Evolutionary conservation across 768 basidiomycete genomes (phyloP).

Genomic region (Mycena metata): DNA sequence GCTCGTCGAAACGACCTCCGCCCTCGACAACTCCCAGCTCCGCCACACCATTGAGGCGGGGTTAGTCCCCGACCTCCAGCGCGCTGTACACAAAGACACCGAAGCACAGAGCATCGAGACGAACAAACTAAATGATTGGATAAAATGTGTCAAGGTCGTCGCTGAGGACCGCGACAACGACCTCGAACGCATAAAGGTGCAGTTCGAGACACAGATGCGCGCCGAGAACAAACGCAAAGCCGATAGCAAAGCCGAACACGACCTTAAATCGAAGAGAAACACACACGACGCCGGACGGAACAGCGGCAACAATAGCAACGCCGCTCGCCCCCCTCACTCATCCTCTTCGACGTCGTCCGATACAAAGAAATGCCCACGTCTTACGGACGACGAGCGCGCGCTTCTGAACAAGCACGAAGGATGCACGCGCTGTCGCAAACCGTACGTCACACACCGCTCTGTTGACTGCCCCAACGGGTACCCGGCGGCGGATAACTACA

Average conservation of each 20-base stretch:
- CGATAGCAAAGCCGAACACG: not conserved
- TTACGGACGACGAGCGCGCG: not conserved
- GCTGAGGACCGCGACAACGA: not conserved
- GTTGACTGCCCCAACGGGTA: not conserved
- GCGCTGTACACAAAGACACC: not conserved
- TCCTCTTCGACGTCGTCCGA: not conserved
- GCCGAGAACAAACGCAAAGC: conserved; percentile 4
- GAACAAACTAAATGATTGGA: not conserved
- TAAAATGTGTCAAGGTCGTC: not conserved
- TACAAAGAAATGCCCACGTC: too few species aligned
- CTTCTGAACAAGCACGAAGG: not conserved
- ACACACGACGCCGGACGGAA: too few species aligned
- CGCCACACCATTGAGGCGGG: not conserved
- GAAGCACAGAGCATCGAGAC: not conserved
- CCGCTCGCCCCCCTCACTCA: too few species aligned
- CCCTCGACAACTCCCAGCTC: not conserved
- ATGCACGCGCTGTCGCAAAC: not conserved
- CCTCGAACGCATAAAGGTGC: not conserved
- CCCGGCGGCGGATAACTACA: not conserved
- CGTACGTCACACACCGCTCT: not conserved
- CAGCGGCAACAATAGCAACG: too few species aligned
- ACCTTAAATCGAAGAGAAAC: too few species aligned
- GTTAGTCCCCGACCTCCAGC: not conserved
- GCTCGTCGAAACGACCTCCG: not conserved
- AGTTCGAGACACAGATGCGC: not conserved